Evolutionary conservation across 108 stramenopile genomes (phyloP).

Genomic region (Cyclostephanos invisitatus): DNA sequence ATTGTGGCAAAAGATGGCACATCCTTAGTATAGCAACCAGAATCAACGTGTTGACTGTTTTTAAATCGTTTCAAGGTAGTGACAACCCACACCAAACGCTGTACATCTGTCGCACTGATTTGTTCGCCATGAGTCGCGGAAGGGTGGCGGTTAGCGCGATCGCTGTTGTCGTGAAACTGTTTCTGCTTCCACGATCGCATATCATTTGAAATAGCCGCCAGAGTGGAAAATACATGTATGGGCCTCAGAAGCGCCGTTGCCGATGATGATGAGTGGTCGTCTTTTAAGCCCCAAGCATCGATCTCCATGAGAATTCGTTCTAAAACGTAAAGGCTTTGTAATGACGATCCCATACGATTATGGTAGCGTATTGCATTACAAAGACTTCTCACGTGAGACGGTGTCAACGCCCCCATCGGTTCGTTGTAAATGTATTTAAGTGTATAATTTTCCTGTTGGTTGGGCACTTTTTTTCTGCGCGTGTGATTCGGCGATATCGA

Average conservation of each 20-base stretch:
- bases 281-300: constrained; percentile 6
- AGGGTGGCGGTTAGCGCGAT: neutral
- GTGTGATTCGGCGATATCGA: neutral
- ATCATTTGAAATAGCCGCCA: constrained; percentile 32
- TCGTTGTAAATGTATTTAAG: constrained; percentile 8
- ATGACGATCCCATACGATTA: constrained; percentile 9
- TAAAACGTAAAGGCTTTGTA: constrained; percentile 9
- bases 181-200: constrained; percentile 3
- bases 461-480: neutral
- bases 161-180: constrained; percentile 1
- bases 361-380: constrained; percentile 29
- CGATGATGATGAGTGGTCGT: neutral
- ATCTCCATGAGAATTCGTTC: constrained; percentile 31
- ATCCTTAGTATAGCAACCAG: constrained; percentile 29
- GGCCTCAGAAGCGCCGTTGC: constrained; percentile 13
- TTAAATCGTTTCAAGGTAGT: constrained; percentile 1
- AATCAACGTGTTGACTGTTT: constrained; percentile 11
- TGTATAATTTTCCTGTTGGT: neutral
- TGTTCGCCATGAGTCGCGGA: neutral
- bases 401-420: constrained; percentile 13
- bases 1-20: constrained; percentile 45
- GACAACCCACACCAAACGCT: constrained; percentile 8
- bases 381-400: constrained; percentile 6
- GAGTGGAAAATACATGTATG: constrained; percentile 30
- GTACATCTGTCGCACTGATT: constrained; percentile 5